Conservation (phyloP, 768 basidiomycete species). For the Lepiota brunneoincarnata region DNA sequence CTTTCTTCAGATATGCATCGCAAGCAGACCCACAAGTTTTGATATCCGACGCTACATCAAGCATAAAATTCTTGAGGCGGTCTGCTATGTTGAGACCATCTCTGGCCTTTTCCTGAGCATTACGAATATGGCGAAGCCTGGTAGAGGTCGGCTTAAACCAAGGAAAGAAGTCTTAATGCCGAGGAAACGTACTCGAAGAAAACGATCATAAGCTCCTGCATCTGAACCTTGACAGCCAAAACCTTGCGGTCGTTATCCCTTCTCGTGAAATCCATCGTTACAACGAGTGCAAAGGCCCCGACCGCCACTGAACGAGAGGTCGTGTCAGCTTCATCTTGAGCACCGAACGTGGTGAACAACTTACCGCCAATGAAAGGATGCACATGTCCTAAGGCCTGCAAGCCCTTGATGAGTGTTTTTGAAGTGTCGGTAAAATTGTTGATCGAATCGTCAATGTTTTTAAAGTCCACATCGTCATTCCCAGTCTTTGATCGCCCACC, state of each 20-base stretch:
- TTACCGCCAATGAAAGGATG: constrained; percentile 36
- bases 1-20: constrained; percentile 43
- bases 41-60: constrained; percentile 35
- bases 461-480: constrained; percentile 7
- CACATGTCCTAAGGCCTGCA: constrained; percentile 27
- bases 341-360: not conserved
- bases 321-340: not conserved
- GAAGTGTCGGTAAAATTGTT: constrained; percentile 29
- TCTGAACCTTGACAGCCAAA: constrained; percentile 40
- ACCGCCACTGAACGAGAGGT: constrained; percentile 32
- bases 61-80: constrained; percentile 25
- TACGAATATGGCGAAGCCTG: constrained; percentile 27
- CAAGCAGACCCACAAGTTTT: constrained; percentile 41
- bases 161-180: not conserved
- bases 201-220: constrained; percentile 45
- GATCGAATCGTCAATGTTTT: constrained; percentile 26
- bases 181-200: constrained; percentile 37
- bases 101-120: constrained; percentile 21
- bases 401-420: constrained; percentile 26
- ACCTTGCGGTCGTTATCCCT: constrained; percentile 53
- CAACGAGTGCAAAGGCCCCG: constrained; percentile 45
- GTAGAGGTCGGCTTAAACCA: not conserved
- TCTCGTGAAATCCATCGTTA: constrained; percentile 43
- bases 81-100: constrained; percentile 29
- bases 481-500: not conserved